Evolutionary conservation across 2,329 filamentous ascomycete species (phyloP).

Genomic region (Arachnomyces sp.): DNA sequence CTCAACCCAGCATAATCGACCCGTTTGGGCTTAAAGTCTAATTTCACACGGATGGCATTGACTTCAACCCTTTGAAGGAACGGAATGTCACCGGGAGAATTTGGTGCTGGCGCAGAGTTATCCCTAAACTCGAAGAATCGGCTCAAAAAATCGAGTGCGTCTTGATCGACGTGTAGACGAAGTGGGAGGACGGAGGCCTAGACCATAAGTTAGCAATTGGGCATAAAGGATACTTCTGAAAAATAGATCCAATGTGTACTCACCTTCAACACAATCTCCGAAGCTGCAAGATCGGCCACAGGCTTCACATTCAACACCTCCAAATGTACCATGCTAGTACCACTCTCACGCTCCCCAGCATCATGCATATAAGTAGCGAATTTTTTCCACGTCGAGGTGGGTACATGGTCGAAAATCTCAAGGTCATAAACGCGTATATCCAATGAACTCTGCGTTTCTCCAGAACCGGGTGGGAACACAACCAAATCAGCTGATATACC

Average conservation of each 20-base stretch:
- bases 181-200: conserved; percentile 69
- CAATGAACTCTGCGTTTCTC: conserved; percentile 79
- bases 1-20: conserved; percentile 90
- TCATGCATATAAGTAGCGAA: conserved; percentile 92
- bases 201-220: not conserved
- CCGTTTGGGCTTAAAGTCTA: conserved; percentile 98
- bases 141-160: conserved; percentile 92
- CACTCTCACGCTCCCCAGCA: conserved; percentile 76
- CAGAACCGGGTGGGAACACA: conserved; percentile 65
- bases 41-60: conserved; percentile 70
- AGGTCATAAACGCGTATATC: conserved; percentile 76
- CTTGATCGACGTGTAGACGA: conserved; percentile 90
- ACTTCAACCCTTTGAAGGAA: conserved; percentile 89
- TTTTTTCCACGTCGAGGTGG: conserved; percentile 95
- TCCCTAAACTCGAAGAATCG: conserved; percentile 98
- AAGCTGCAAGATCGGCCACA: conserved; percentile 72
- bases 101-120: conserved; percentile 46
- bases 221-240: not conserved
- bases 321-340: conserved; percentile 81
- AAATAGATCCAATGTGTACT: conserved; percentile 10
- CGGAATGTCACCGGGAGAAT: conserved; percentile 62
- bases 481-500: conserved; percentile 78
- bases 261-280: conserved; percentile 77
- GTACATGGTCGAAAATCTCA: conserved; percentile 88
- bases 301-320: conserved; percentile 85